Evolutionary conservation across 2,329 filamentous ascomycete species (phyloP), one percentile per base, ranked within the genome.

Genomic region (Botryotinia globosa): DNA sequence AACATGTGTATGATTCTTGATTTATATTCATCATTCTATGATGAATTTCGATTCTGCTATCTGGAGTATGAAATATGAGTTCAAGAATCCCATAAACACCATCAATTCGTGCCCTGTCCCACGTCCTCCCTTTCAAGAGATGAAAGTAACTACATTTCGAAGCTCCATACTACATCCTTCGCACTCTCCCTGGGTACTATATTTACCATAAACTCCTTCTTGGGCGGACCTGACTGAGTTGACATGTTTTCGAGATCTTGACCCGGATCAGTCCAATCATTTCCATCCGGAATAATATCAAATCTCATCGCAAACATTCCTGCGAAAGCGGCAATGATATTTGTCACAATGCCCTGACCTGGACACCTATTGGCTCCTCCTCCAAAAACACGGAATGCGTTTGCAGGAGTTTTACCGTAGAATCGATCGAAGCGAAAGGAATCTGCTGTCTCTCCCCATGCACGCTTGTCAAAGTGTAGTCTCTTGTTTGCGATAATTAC

Each of bases 351-450:
- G 8, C 29, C 48, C 29, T 29, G 20, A 37, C 62, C 62, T 32
- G 70, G 70, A 29, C 70, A 72, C 34, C 34, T 58, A 48, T 72
- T 72, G 4, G 66, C 45, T 58, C 70, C 70, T 4, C 70, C 61
- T n/a, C 62, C 70, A 48, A 72, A 72, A 18, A 48, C 62, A 25
- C 70, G 70, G 34, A 72, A 72, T 45, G 62, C 70, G 51, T 42
- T 25, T n/a, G 22, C 39, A 5, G 63, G 32, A 34, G 25, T 18
- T 16, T 37, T 56, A 6, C 39, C 7, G 14, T 34, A 63, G 8
- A 72, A 72, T 8, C 70, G 48, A 39, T 72, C 62, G 6, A 37
- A 22, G 8, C 29, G 48, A 34, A 72, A 72, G 25, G 22, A 34
- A 44, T 72, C 39, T 14, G 51, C 62, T 7, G 48, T 37, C 10